phyloP scores from a whole-genome alignment of 331 rosid species.

The Stylosanthes scabra region DNA sequence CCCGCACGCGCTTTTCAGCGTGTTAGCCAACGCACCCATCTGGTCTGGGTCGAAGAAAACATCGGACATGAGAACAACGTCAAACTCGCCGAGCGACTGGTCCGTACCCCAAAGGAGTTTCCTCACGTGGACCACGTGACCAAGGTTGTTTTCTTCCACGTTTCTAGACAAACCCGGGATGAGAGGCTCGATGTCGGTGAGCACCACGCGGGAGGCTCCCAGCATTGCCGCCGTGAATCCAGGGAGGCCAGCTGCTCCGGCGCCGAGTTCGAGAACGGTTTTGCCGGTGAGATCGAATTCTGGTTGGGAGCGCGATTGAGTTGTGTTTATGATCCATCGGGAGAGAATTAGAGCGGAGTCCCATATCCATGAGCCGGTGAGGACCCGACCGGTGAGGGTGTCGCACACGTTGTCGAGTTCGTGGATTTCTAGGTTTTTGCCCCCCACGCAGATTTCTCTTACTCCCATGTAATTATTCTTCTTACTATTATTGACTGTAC shows the following conservation, averaged over 20 bases:
- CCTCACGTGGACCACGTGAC: background rate
- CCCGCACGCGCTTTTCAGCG: background rate
- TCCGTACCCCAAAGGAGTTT: background rate
- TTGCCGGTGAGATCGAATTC: background rate
- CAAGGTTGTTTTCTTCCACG: background rate
- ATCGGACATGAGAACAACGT: background rate
- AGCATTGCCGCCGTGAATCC: background rate
- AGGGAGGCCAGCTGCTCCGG: background rate
- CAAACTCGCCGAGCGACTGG: background rate
- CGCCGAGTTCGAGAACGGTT: background rate
- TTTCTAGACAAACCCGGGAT: background rate
- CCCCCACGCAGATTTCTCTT: background rate
- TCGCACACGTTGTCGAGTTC: background rate
- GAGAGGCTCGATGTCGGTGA: background rate
- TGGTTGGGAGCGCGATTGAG: background rate
- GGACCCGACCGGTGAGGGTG: background rate
- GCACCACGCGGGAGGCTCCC: background rate
- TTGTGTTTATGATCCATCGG: background rate
- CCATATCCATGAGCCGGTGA: background rate
- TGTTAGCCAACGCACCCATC: background rate
- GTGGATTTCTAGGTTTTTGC: background rate
- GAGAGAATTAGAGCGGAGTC: background rate
- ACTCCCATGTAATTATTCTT: background rate
- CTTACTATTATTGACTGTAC: background rate
- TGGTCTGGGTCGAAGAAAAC: background rate